Evolutionary conservation across 2,329 filamentous ascomycete species (phyloP), one percentile per base, ranked within the genome.

Genomic region (Colletotrichum eremochloae): DNA sequence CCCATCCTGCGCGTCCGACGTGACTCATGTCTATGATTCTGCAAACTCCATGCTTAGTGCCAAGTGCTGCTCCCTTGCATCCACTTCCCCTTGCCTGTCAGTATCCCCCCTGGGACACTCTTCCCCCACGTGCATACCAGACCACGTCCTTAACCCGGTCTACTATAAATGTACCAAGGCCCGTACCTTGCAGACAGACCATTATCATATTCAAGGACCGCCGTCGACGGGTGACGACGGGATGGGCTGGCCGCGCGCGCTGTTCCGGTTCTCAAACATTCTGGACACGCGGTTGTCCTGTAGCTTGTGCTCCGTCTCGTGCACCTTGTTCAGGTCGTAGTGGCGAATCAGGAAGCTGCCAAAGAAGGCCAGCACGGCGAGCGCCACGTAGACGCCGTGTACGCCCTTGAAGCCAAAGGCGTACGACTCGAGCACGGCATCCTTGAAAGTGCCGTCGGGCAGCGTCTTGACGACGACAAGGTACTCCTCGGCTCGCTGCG

Each of bases 351-450:
- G 7, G 38, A 73, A 73, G 56, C 71, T 73, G 7, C 38, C 38
- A 29, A 67, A 67, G 62, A 73, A 73, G 40, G 71, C 71, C 6
- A 73, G 55, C 15, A 71, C 68, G 5, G 71, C 62, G 20, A 73
- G 50, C 33, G 67, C 42, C 29, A 71, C 68, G 50, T 73, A 73
- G 31, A 73, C 71, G n/a, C 67, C 71, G 53, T 67, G 67, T 3
- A 74, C 73, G 4, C 73, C 71, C 56, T 69, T 69, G 60, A 74
- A 74, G 60, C 73, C 73, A 5, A 57, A 74, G 1, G 65, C 71
- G 14, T 74, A 74, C 40, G 71, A 63, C 48, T 68, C 63, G 1
- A 74, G 40, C 12, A 70, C 36, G 2, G 67, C 63, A 15, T 67
- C 64, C 73, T 74, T 74, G 62, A 68, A 74, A 5, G 68, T 71